These are phyloP conservation scores for Ceratocystis smalleyi DNA, from an alignment of 2,329 filamentous ascomycete genomes.

Conservation along the genomic window DNA sequence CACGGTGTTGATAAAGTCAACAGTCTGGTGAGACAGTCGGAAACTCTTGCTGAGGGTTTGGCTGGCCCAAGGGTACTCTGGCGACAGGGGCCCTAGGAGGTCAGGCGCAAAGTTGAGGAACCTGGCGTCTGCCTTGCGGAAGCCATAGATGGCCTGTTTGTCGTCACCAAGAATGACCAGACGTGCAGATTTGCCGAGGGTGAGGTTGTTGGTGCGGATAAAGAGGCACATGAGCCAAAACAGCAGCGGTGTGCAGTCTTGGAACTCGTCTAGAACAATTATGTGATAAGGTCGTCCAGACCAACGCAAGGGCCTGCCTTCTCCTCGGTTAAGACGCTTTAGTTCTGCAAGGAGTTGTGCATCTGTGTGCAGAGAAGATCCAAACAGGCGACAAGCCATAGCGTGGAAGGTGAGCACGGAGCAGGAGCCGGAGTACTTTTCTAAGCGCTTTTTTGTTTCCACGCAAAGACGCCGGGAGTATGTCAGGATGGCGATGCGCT, in stretches of 20 bases:
- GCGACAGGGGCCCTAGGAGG: conserved; percentile 18
- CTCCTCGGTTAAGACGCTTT: conserved; percentile 3
- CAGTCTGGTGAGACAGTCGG: conserved; percentile 20
- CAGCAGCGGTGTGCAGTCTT: conserved; percentile 22
- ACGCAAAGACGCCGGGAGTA: conserved; percentile 22
- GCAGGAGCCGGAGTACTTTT: conserved; percentile 16
- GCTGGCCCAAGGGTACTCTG: conserved; percentile 18
- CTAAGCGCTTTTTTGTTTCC: conserved; percentile 21
- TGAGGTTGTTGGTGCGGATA: conserved; percentile 19
- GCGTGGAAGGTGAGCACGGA: conserved; percentile 22
- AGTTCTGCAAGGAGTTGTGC: conserved; percentile 16
- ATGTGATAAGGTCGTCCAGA: conserved; percentile 21
- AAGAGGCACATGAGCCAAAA: conserved; percentile 22
- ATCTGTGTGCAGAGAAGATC: conserved; percentile 18
- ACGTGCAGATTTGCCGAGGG: conserved; percentile 16
- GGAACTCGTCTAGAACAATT: conserved; percentile 24
- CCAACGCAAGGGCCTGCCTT: conserved; percentile 19
- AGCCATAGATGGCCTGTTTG: conserved; percentile 22
- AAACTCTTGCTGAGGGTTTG: conserved; percentile 21
- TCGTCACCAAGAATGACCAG: conserved; percentile 24
- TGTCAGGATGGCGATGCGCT: conserved; percentile 20
- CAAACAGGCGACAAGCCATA: conserved; percentile 20
- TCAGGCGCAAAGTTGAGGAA: conserved; percentile 21
- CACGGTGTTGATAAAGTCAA: conserved; percentile 21
- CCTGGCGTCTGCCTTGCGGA: conserved; percentile 22